phyloP scores from a whole-genome alignment of 345 rosid genomes.

The Streptanthus diversifolius region DNA sequence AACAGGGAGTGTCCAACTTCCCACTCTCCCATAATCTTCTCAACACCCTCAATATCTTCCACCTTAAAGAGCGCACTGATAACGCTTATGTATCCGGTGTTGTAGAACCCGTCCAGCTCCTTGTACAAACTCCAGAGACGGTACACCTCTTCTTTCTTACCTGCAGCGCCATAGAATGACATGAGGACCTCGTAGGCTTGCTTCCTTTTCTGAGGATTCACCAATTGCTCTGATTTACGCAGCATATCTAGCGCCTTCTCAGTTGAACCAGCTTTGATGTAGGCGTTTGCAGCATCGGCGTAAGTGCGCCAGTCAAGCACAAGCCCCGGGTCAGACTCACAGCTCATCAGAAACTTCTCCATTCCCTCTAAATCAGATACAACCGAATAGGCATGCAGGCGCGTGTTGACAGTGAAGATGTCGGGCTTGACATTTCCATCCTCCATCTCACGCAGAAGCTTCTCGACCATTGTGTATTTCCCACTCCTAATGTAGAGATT shows the following conservation, averaged over 20 bases:
- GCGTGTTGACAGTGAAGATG: slow-evolving; percentile 39
- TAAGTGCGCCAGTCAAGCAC: slow-evolving; percentile 48
- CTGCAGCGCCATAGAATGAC: slow-evolving; percentile 44
- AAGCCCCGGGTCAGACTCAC: slow-evolving; percentile 41
- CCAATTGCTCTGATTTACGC: slow-evolving; percentile 42
- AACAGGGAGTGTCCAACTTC: slow-evolving; percentile 25
- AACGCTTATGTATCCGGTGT: slow-evolving; percentile 45
- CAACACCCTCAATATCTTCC: slow-evolving; percentile 52
- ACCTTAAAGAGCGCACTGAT: slow-evolving; percentile 51
- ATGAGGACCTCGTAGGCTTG: slow-evolving; percentile 43
- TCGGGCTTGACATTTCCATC: slow-evolving; percentile 38
- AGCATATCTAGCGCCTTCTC: slow-evolving; percentile 46
- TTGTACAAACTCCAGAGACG: slow-evolving; percentile 57
- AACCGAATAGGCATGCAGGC: slow-evolving; percentile 50
- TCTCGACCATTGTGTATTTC: slow-evolving; percentile 41
- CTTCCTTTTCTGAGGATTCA: slow-evolving; percentile 15
- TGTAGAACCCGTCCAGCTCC: slow-evolving; percentile 34
- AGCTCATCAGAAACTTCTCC: slow-evolving; percentile 47
- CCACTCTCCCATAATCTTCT: slow-evolving; percentile 62
- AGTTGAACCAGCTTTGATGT: slow-evolving; percentile 43
- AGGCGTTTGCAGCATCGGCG: slow-evolving; percentile 43
- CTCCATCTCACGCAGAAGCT: slow-evolving; percentile 53
- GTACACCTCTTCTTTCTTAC: slow-evolving; percentile 46
- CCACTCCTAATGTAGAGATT: slow-evolving; percentile 43
- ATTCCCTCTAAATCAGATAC: slow-evolving; percentile 45